Conservation (phyloP, 2,329 filamentous ascomycete genomes). For the Diplodia seriata region DNA sequence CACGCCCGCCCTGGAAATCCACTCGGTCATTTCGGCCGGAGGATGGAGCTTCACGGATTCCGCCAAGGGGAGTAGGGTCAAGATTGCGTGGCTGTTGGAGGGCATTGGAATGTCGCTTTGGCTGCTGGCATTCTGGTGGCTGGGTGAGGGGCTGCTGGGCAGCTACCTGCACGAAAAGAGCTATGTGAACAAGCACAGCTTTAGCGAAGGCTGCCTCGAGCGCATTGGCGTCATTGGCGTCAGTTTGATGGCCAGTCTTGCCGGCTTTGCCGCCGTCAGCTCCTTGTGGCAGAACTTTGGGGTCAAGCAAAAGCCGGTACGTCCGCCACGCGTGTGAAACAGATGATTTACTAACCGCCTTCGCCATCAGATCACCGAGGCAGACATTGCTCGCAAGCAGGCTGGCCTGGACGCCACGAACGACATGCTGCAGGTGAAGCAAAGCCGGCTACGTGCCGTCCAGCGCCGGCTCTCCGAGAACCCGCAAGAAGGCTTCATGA, state of each 20-base stretch:
- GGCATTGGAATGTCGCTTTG: slow-evolving; percentile 68
- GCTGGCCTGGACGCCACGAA: slow-evolving; percentile 78
- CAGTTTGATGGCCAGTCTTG: slow-evolving; percentile 84
- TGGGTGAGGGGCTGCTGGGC: slow-evolving; percentile 69
- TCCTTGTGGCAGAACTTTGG: slow-evolving; percentile 85
- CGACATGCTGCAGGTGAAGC: slow-evolving; percentile 79
- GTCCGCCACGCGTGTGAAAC: slow-evolving; percentile 35
- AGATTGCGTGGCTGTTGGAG: slow-evolving; percentile 71
- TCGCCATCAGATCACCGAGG: slow-evolving; percentile 64
- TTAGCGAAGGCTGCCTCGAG: slow-evolving; percentile 64
- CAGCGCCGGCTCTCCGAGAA: slow-evolving; percentile 67
- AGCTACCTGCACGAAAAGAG: slow-evolving; percentile 57
- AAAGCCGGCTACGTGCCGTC: slow-evolving; percentile 72
- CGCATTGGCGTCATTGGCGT: slow-evolving; percentile 85
- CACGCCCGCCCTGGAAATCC: slow-evolving; percentile 80
- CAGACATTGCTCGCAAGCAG: slow-evolving; percentile 77
- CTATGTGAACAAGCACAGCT: slow-evolving; percentile 52
- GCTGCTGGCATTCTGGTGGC: slow-evolving; percentile 78
- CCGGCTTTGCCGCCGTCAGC: slow-evolving; percentile 87
- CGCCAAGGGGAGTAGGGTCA: slow-evolving; percentile 63
- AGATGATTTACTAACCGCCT: neutral
- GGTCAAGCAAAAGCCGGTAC: slow-evolving; percentile 64
- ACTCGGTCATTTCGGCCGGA: slow-evolving; percentile 63
- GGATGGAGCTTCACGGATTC: slow-evolving; percentile 65
- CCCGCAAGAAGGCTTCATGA: slow-evolving; percentile 67